Evolutionary conservation across 2,329 filamentous ascomycete genomes (phyloP), one percentile per base, ranked within the genome.

Genomic region (Microsporum canis): DNA sequence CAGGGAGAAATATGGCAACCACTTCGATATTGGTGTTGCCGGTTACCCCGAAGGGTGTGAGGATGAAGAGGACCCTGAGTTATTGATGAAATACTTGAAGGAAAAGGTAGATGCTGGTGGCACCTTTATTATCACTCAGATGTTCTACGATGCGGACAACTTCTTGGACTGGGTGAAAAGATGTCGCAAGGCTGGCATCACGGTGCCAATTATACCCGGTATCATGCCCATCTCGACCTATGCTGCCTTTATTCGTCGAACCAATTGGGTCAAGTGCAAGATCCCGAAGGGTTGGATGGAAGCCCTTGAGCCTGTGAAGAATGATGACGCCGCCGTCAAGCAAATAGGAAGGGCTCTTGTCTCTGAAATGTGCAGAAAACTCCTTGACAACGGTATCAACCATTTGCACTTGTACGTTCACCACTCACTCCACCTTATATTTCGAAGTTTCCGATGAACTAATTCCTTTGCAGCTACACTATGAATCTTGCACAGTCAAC

Each of bases 81-180:
- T 84, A 63, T 81, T 99, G 69, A 84, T 99, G 65, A 87, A 94
- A 65, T 94, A 97, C 73, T 77, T 99, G 70, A 97, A 97, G 78
- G 88, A 97, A 75, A 99, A 99, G 79, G 87, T 97, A 38, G 94
- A 99, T 72, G 89, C 89, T 62, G 94, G 94, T 58, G 91, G 88
- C 64, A 87, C 88, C 5, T 99, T 97, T 72, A 88, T 99, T 65
- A 89, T 99, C 60, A 97, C 94, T 0, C 94, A 99, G 77, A 99
- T 99, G 94, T 97, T 97, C 77, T 99, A 99, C 79, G 92, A 99
- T 70, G 91, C 85, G 57, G 92, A 99, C 70, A 92, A 94, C 71
- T 99, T 99, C 76, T 76, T 97, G 60, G 83, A 86, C 59, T 99
- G 94, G 94, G 88, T 95, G 41, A 80, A 83, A 67, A 94, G 89